Evolutionary conservation across 2,329 filamentous ascomycete genomes (phyloP).

Genomic region (Arthroderma uncinatum): DNA sequence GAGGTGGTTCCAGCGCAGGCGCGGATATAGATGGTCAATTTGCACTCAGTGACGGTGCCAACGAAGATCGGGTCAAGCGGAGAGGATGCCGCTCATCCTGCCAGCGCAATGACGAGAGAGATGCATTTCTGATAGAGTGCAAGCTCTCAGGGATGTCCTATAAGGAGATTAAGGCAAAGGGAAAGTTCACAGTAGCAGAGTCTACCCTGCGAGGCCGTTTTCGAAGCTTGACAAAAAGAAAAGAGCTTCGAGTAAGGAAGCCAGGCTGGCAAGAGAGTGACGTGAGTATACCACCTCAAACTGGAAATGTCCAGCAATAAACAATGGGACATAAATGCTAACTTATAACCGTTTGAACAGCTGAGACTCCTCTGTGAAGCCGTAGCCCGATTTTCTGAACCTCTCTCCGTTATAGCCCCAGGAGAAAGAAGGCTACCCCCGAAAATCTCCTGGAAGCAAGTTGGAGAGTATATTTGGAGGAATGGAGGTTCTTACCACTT

Average conservation of each 20-base stretch:
- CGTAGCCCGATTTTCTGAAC: conserved; percentile 22
- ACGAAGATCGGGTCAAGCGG: background rate
- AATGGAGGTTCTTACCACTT: conserved; percentile 49
- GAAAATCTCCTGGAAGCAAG: conserved; percentile 49
- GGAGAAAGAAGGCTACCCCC: conserved; percentile 12
- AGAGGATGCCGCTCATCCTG: background rate
- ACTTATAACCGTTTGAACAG: conserved; percentile 19
- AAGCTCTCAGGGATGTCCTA: conserved; percentile 36
- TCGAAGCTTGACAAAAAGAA: conserved; percentile 37
- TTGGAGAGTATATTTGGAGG: conserved; percentile 43
- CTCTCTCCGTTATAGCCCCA: conserved; percentile 7
- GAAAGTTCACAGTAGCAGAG: conserved; percentile 37
- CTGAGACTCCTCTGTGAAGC: conserved; percentile 32
- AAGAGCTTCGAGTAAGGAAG: conserved; percentile 36
- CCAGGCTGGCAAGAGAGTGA: conserved; percentile 35
- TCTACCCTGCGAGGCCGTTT: conserved; percentile 39
- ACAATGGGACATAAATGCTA: background rate
- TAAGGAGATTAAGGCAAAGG: conserved; percentile 36
- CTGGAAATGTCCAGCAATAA: background rate
- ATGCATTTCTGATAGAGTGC: conserved; percentile 32
- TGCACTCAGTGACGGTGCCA: background rate
- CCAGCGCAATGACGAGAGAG: conserved; percentile 20
- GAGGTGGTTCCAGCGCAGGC: background rate
- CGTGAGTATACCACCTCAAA: conserved; percentile 24
- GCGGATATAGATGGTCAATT: background rate